Conservation (phyloP, 441 rosid genomes). For the Adansonia gregorii region DNA sequence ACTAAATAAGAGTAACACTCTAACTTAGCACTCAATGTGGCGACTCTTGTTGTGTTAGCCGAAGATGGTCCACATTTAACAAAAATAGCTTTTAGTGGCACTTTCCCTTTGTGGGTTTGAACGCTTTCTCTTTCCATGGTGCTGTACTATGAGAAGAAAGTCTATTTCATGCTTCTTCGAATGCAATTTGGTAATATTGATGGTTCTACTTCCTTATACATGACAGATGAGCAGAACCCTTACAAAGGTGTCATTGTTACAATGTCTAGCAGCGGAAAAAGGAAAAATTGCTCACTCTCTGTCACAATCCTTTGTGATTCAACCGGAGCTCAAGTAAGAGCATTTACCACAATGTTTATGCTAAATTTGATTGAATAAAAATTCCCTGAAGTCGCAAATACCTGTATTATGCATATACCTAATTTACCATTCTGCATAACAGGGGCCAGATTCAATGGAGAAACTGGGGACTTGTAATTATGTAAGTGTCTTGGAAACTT, state of each 20-base stretch:
- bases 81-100: slow-evolving; percentile 20
- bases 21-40: slow-evolving; percentile 15
- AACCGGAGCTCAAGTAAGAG: slow-evolving; percentile 62
- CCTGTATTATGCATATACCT: slow-evolving; percentile 24
- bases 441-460: slow-evolving; percentile 74
- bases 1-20: not conserved
- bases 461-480: slow-evolving; percentile 67
- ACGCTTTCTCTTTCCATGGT: slow-evolving; percentile 21
- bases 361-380: slow-evolving; percentile 10
- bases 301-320: slow-evolving; percentile 77
- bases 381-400: slow-evolving; percentile 27
- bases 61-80: slow-evolving; percentile 1
- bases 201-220: slow-evolving; percentile 25
- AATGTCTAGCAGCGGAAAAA: slow-evolving; percentile 53
- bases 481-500: slow-evolving; percentile 52
- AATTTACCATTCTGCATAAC: slow-evolving; percentile 37
- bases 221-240: slow-evolving; percentile 72
- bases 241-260: slow-evolving; percentile 74
- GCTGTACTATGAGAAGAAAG: not conserved
- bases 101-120: not conserved
- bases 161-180: not conserved
- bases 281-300: slow-evolving; percentile 74
- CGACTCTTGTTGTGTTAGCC: not conserved
- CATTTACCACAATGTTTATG: slow-evolving; percentile 32
- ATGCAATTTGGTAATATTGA: slow-evolving; percentile 32